Percentiles rank a stretch among this genome's conserved stretches.
Evolutionary conservation across 169 alveolate genomes (phyloP).

Genomic region (Plasmodium relictum): DNA sequence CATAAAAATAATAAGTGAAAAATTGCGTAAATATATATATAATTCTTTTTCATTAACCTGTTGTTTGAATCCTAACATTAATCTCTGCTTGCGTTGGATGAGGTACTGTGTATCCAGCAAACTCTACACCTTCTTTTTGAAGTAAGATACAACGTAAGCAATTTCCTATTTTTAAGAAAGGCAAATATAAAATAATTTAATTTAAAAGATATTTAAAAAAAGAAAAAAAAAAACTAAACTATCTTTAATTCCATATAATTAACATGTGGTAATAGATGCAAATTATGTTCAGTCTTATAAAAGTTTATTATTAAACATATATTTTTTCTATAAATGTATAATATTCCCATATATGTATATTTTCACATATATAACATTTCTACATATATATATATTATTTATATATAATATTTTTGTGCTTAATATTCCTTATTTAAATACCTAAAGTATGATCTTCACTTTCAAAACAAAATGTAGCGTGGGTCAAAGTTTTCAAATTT

Average conservation of each 20-base stretch:
- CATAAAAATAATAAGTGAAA: background rate
- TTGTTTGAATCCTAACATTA: conserved; percentile 88
- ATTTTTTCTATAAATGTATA: too few relatives aligned
- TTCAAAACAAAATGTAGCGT: conserved; percentile 86
- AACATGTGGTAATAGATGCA: too few relatives aligned
- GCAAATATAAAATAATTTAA: background rate
- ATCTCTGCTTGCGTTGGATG: conserved; percentile 90
- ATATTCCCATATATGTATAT: background rate
- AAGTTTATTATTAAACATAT: too few relatives aligned
- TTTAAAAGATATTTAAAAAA: too few relatives aligned
- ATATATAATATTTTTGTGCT: conserved; percentile 3
- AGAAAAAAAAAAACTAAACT: too few relatives aligned
- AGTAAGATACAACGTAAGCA: conserved; percentile 85
- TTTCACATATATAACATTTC: background rate
- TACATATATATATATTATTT: conserved; percentile 6
- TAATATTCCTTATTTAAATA: conserved; percentile 4
- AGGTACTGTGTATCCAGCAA: conserved; percentile 91
- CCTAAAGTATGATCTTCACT: conserved; percentile 91
- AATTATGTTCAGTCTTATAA: too few relatives aligned
- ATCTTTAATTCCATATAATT: too few relatives aligned
- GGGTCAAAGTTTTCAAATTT: conserved; percentile 55
- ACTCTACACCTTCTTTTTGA: conserved; percentile 86
- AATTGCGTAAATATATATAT: background rate
- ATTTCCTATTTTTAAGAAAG: conserved; percentile 75
- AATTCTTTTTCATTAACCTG: conserved; percentile 80